Percentiles rank a stretch among this genome's conserved stretches.
These are phyloP conservation scores for Blastocystis sp. DNA, from an alignment of 352 stramenopile species.

Conservation along the genomic window DNA sequence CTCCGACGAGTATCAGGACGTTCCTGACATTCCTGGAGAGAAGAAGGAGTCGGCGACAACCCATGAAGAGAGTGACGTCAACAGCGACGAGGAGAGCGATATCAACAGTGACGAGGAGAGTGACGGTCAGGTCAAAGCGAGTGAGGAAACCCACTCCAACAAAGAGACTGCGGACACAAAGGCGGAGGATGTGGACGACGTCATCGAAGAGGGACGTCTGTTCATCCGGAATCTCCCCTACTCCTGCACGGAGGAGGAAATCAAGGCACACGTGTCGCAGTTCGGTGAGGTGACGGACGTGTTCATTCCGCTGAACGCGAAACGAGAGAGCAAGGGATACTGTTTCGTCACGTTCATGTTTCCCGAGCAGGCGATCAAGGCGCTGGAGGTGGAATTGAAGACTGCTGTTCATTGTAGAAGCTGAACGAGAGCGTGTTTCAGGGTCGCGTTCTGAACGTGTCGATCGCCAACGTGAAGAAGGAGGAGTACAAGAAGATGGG, in stretches of 20 bases:
- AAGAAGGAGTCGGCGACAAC: background rate
- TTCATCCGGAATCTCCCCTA: conserved; percentile 94
- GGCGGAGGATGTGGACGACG: background rate
- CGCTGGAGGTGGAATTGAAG: conserved; percentile 63
- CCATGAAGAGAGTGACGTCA: background rate
- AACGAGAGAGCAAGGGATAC: conserved; percentile 85
- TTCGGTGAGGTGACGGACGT: conserved; percentile 79
- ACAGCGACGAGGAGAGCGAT: conserved; percentile 58
- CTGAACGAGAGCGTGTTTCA: conserved; percentile 87
- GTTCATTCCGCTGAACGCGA: conserved; percentile 88
- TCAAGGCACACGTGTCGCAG: conserved; percentile 76
- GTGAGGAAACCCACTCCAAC: conserved; percentile 37
- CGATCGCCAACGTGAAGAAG: conserved; percentile 72
- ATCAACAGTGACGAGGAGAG: conserved; percentile 60
- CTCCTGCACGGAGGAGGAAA: conserved; percentile 84
- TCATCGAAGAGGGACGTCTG: conserved; percentile 66
- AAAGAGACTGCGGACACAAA: conserved; percentile 12
- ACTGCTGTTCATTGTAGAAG: conserved; percentile 44
- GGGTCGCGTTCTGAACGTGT: conserved; percentile 83
- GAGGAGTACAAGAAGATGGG: conserved; percentile 60
- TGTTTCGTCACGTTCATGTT: conserved; percentile 86
- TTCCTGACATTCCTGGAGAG: background rate
- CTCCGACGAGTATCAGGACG: background rate
- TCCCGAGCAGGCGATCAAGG: conserved; percentile 75
- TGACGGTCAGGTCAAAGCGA: background rate